Evolutionary conservation across 2,329 filamentous ascomycete genomes (phyloP), one percentile per base, ranked within the genome.

Genomic region (Chaetomium strumarium): DNA sequence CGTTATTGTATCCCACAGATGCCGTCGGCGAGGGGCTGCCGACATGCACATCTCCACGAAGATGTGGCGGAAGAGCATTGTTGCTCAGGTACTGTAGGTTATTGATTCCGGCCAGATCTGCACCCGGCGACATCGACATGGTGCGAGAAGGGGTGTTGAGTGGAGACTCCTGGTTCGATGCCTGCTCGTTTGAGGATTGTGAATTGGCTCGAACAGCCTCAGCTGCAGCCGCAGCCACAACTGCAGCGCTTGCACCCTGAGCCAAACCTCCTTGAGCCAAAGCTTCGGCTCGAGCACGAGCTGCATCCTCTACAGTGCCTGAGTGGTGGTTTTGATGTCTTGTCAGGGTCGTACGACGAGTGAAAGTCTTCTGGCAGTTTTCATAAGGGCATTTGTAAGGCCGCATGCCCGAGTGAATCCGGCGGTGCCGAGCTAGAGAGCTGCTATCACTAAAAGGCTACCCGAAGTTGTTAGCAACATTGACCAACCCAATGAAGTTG

Each of bases 341-440:
- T 2, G 92, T 99, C 56, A 99, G 76, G 2, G 93, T 97, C 1
- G 93, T 97, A 59, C 92, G 86, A 52, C 93, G 85, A 10, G 93
- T 99, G 66, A 99, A 99, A 0, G 92, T 97, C 79, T 97, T 97
- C 67, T 97, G 91, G 70, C 93, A 99, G 68, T 96, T 91, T 55
- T 90, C 91, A 64, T 93, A 97, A 1, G 91, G 91, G 72, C 93
- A 99, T 70, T 96, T 96, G 76, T 97, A 99, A 1, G 93, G 93
- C 46, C 93, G 81, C 72, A 93, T 96, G 54, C 93, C 93, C 4
- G 90, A 95, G 67, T 99, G 93, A 55, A 96, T 97, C 59, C 93
- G 84, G 55, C 93, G 85, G 72, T 99, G 93, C 51, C 93, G 82
- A 13, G 93, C 93, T 19, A 99, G 76, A 16, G 92, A 97, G 64